A percentile compares a stretch with the other conserved stretches of the same genome.
phyloP scores from a whole-genome alignment of 2,329 filamentous ascomycete species.

The Pseudovirgaria hyperparasitica region DNA sequence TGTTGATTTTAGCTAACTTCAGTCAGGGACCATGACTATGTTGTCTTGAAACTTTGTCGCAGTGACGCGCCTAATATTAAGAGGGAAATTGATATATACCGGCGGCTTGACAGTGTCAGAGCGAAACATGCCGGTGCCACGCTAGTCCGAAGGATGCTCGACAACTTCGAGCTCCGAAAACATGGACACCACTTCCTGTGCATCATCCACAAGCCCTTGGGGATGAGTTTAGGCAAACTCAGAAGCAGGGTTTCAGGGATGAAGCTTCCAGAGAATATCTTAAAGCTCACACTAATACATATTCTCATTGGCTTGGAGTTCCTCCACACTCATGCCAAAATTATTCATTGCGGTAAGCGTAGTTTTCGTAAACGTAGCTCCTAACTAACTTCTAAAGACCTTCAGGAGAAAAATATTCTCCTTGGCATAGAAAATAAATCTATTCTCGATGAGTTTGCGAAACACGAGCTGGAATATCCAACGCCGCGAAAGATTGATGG shows the following conservation, averaged over 20 bases:
- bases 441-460: conserved; percentile 15
- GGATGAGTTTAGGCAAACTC: conserved; percentile 12
- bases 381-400: conserved; percentile 10
- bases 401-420: conserved; percentile 21
- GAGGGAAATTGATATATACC: conserved; percentile 16
- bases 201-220: conserved; percentile 23
- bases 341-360: conserved; percentile 15
- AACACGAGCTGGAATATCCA: conserved; percentile 14
- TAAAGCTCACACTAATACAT: conserved; percentile 11
- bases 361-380: background rate
- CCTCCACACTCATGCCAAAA: conserved; percentile 14
- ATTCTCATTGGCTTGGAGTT: conserved; percentile 15
- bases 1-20: conserved; percentile 3
- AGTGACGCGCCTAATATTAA: conserved; percentile 1
- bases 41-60: conserved; percentile 3
- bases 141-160: conserved; percentile 18
- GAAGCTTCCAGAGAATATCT: conserved; percentile 11
- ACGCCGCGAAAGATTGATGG: conserved; percentile 14
- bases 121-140: conserved; percentile 16
- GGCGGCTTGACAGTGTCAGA: conserved; percentile 13
- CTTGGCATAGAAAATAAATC: conserved; percentile 15
- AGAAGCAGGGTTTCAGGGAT: conserved; percentile 5
- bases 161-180: conserved; percentile 21
- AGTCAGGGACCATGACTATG: conserved; percentile 5
- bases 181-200: conserved; percentile 19